Conservation (phyloP, 2,329 filamentous ascomycete species). For the Hymenoscyphus scutula region DNA sequence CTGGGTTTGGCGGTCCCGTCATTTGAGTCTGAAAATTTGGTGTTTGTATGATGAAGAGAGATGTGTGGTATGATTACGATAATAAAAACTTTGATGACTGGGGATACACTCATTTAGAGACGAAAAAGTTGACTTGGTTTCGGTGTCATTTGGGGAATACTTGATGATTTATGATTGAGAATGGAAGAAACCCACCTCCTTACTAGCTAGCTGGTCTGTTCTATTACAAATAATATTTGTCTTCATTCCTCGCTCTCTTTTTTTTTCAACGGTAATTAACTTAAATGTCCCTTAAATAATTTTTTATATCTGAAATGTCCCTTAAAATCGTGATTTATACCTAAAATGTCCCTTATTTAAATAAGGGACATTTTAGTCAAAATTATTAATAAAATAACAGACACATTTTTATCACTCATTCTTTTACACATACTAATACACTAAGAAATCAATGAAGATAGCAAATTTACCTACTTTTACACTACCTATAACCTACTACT, state of each 20-base stretch:
- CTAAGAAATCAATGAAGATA: too few species aligned
- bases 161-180: not conserved
- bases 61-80: not conserved
- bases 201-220: not conserved
- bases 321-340: too few species aligned
- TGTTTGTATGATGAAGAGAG: constrained; percentile 48
- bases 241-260: not conserved
- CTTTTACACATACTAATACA: too few species aligned
- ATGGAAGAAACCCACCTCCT: not conserved
- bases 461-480: too few species aligned
- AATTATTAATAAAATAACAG: too few species aligned
- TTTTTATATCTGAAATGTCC: too few species aligned
- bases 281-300: too few species aligned
- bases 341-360: too few species aligned
- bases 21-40: constrained; percentile 36
- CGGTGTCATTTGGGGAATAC: not conserved
- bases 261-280: too few species aligned
- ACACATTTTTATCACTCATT: too few species aligned
- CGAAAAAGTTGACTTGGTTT: not conserved
- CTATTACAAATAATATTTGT: not conserved
- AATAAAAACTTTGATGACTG: not conserved
- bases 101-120: not conserved
- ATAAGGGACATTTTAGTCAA: too few species aligned
- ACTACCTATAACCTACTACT: too few species aligned
- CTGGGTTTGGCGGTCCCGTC: not conserved